A percentile compares a stretch with the other conserved stretches of the same genome.
Evolutionary conservation across 768 basidiomycete genomes (phyloP).

Genomic region (Mycena pura): DNA sequence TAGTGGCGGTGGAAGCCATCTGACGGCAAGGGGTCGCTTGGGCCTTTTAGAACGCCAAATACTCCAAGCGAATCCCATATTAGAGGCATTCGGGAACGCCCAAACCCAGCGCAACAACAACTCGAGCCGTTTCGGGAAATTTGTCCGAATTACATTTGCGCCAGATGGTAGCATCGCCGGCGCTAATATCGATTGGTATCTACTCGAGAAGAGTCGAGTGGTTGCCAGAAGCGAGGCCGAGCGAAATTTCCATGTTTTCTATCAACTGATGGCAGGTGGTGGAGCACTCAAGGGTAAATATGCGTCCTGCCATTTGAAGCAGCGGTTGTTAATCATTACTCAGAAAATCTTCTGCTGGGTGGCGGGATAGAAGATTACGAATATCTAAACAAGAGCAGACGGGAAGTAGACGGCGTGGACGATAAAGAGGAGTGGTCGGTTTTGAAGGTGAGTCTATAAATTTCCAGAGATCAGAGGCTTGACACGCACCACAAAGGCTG

Average conservation of each 20-base stretch:
- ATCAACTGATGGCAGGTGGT: conserved; percentile 87
- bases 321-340: conserved; percentile 7
- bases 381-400: conserved; percentile 87
- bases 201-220: conserved; percentile 96
- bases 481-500: conserved; percentile 55
- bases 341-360: conserved; percentile 74
- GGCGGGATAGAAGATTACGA: conserved; percentile 83
- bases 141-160: conserved; percentile 94
- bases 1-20: conserved; percentile 44
- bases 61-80: conserved; percentile 94
- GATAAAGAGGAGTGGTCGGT: conserved; percentile 88
- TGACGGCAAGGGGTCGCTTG: conserved; percentile 74
- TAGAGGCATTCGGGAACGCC: conserved; percentile 98
- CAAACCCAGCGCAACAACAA: conserved; percentile 99
- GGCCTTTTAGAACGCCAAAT: conserved; percentile 96
- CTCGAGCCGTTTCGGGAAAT: conserved; percentile 98
- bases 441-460: conserved; percentile 64
- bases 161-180: conserved; percentile 95
- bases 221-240: conserved; percentile 88
- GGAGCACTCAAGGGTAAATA: conserved; percentile 70
- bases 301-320: not conserved
- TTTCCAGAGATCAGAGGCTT: not conserved
- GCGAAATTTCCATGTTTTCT: conserved; percentile 96
- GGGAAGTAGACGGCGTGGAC: conserved; percentile 95
- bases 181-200: conserved; percentile 98